Evolutionary conservation across 1,139 yeast species (phyloP), one percentile per base, ranked within the genome.

Genomic region (Hyphopichia khmerensis): DNA sequence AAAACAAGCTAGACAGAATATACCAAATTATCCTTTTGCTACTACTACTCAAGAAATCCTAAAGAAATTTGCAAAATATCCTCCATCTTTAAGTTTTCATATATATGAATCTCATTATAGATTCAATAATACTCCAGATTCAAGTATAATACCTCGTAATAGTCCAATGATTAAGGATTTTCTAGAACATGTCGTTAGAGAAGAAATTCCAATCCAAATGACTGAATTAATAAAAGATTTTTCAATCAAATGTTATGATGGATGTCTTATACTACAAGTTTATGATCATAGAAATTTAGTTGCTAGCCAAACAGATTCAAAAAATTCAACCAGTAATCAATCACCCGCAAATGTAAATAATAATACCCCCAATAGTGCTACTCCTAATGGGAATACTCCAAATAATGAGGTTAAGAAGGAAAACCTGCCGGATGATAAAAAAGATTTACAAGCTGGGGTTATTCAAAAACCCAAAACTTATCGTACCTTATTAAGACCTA

Each of bases 161-260:
- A 86, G 88, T 44, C 87, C 90, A n/a, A 78, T 87, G 64, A 79
- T 88, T 43, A 86, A 84, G 56, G 84, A 79, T 50, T 93, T 93
- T 55, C 68, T 93, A 48, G 83, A 84, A 48, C 87, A 83, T 58
- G 87, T 91, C 9, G 82, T 91, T 15, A 69, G 79, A 45, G 96
- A 91, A 43, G 84, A 84, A 54, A 88, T 93, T 14, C 97, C 97
- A 1, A 86, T 89, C 35, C 91, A 95, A 16, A 82, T 93, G 60
- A 82, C 91, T 53, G 98, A 91, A 63, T 87, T 91, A 16, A 74
- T 91, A 43, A 82, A 88, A 54, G 98, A 91, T 59, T 87, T 93
- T 37, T 84, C 91, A 14, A 79, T 91, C 26, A 79, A 81, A 45
- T 78, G 88, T 41, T 91, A 88, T 59, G 97, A 91, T 60, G 97